phyloP scores from a whole-genome alignment of 164 flowering plant genomes.

The Tinospora cordifolia region DNA sequence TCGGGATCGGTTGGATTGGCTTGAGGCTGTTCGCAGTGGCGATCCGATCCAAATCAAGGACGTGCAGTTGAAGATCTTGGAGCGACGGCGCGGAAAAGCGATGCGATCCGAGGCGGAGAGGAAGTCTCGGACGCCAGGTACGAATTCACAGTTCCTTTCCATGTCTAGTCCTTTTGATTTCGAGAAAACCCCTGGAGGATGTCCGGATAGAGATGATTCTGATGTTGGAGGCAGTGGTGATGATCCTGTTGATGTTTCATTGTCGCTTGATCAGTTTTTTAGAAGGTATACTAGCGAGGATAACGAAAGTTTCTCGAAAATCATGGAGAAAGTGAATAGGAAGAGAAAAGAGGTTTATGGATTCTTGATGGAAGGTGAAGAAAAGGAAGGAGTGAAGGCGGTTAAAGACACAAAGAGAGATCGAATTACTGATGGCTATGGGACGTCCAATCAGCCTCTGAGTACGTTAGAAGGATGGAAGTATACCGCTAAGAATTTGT shows the following conservation, averaged over 20 bases:
- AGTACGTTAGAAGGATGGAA: slow-evolving; percentile 82
- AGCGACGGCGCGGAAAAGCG: slow-evolving; percentile 46
- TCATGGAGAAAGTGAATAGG: slow-evolving; percentile 74
- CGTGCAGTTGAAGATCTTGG: slow-evolving; percentile 87
- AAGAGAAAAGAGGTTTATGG: slow-evolving; percentile 73
- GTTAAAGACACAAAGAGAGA: slow-evolving; percentile 43
- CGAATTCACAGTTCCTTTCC: too few species aligned
- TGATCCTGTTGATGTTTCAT: slow-evolving; percentile 24
- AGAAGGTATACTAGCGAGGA: slow-evolving; percentile 89
- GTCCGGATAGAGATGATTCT: neutral
- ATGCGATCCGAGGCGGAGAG: slow-evolving; percentile 19
- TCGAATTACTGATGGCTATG: slow-evolving; percentile 79
- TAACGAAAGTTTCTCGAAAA: slow-evolving; percentile 72
- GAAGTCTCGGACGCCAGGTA: slow-evolving; percentile 35
- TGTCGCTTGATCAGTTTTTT: slow-evolving; percentile 65
- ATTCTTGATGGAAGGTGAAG: slow-evolving; percentile 48
- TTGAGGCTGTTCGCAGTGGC: slow-evolving; percentile 57
- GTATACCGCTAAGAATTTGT: slow-evolving; percentile 68
- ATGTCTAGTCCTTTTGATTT: too few species aligned
- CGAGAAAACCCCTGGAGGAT: too few species aligned
- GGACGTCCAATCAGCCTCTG: slow-evolving; percentile 82
- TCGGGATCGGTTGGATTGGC: slow-evolving; percentile 84
- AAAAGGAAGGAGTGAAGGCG: slow-evolving; percentile 29
- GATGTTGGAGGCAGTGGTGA: slow-evolving; percentile 15
- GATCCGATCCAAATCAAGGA: slow-evolving; percentile 83